These are phyloP conservation scores for Agrocybe chaxingu DNA, from an alignment of 768 basidiomycete genomes.

Conservation along the genomic window DNA sequence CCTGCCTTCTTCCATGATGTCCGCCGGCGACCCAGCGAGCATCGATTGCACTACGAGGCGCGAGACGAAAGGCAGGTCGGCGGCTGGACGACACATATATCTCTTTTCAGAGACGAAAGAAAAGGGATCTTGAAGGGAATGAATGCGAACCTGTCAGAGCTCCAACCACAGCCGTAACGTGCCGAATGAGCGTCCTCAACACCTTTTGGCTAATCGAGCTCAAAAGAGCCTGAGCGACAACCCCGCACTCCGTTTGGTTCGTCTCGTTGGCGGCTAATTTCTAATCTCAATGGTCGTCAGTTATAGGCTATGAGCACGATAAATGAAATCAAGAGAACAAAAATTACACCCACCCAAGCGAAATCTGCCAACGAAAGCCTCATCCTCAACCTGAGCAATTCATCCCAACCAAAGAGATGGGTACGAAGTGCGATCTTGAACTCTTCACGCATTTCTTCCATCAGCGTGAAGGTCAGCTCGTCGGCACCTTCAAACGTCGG, in stretches of 20 bases:
- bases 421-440: constrained; percentile 49
- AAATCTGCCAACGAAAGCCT: constrained; percentile 51
- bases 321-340: neutral
- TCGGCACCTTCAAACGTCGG: too few species aligned
- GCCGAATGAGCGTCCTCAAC: constrained; percentile 53
- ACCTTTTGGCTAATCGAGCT: constrained; percentile 50
- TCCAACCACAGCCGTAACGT: constrained; percentile 44
- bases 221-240: constrained; percentile 48
- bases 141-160: constrained; percentile 41
- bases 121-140: constrained; percentile 5
- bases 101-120: neutral
- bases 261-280: constrained; percentile 44
- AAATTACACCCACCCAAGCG: constrained; percentile 36
- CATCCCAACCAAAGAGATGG: constrained; percentile 64
- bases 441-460: constrained; percentile 35
- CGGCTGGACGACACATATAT: constrained; percentile 31
- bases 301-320: neutral
- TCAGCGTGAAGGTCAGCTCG: constrained; percentile 10
- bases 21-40: constrained; percentile 43
- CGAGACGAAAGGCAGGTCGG: constrained; percentile 63
- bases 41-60: constrained; percentile 59
- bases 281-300: constrained; percentile 21
- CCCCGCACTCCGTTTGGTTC: constrained; percentile 40
- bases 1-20: constrained; percentile 34
- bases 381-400: constrained; percentile 51